Percentiles rank a stretch among this genome's conserved stretches.
These are phyloP conservation scores for Stephania yunnanensis DNA, from an alignment of 164 flowering plant species.

Conservation along the genomic window DNA sequence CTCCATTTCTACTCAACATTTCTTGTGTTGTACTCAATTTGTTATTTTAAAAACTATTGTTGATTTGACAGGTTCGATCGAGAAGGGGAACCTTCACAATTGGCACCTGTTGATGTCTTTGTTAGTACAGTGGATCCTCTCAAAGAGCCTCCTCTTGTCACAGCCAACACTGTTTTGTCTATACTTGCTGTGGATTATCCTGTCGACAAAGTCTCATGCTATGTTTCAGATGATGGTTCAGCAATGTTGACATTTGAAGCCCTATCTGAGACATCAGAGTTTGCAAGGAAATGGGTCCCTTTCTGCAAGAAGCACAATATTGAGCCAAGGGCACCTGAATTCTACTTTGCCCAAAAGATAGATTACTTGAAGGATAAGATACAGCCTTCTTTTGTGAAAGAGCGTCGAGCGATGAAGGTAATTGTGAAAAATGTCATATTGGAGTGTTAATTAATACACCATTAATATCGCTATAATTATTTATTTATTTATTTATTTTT, in stretches of 20 bases:
- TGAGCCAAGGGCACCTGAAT: slow-evolving; percentile 98
- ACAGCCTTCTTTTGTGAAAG: slow-evolving; percentile 97
- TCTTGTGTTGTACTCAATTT: not conserved
- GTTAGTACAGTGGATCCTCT: slow-evolving; percentile 99
- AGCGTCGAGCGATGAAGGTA: slow-evolving; percentile 95
- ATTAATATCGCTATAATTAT: too few relatives aligned
- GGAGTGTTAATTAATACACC: not conserved
- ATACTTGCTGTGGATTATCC: slow-evolving; percentile 98
- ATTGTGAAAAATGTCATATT: slow-evolving; percentile 6
- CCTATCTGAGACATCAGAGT: slow-evolving; percentile 92
- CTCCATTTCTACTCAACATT: not conserved
- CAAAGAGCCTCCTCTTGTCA: slow-evolving; percentile 93
- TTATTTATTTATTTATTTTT: too few relatives aligned
- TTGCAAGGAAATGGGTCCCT: slow-evolving; percentile 98
- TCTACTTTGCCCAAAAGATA: slow-evolving; percentile 89
- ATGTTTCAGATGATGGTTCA: slow-evolving; percentile 97
- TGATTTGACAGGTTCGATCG: slow-evolving; percentile 59
- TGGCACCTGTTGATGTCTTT: slow-evolving; percentile 89
- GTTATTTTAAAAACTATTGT: not conserved
- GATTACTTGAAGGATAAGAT: slow-evolving; percentile 95
- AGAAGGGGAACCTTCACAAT: slow-evolving; percentile 90
- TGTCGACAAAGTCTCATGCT: slow-evolving; percentile 96
- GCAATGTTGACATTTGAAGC: slow-evolving; percentile 97
- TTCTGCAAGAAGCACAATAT: slow-evolving; percentile 93
- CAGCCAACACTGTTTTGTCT: slow-evolving; percentile 95